phyloP scores from a whole-genome alignment of 2,329 filamentous ascomycete species.

The Colletotrichum nymphaeae region DNA sequence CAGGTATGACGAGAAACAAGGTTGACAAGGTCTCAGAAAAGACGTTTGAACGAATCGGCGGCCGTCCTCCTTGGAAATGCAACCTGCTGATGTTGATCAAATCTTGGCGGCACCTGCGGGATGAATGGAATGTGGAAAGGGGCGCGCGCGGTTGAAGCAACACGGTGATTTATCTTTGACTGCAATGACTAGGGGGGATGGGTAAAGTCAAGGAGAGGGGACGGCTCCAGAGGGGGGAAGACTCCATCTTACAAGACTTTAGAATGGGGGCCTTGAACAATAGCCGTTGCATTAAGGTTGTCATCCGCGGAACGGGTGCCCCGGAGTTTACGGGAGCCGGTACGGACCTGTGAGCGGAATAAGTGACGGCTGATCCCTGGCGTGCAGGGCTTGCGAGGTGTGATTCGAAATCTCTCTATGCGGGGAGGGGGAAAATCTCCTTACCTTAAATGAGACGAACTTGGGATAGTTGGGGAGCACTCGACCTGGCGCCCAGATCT shows the following conservation, averaged over 20 bases:
- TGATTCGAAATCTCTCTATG: neutral
- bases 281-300: constrained; percentile 31
- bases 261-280: neutral
- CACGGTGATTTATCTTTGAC: neutral
- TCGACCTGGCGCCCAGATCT: neutral
- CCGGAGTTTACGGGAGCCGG: neutral
- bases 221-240: neutral
- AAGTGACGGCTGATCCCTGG: neutral
- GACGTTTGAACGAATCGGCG: neutral
- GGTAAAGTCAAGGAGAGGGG: neutral
- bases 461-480: constrained; percentile 8
- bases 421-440: neutral
- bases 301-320: neutral
- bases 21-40: neutral
- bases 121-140: neutral
- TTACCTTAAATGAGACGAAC: constrained; percentile 20
- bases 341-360: neutral
- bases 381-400: neutral
- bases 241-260: neutral
- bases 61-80: neutral
- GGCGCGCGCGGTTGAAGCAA: neutral
- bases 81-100: constrained; percentile 23
- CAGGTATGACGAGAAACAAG: neutral
- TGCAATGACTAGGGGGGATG: neutral
- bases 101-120: constrained; percentile 1